Conservation (phyloP, 176 grass and related monocot genomes). For the Triticum urartu region DNA sequence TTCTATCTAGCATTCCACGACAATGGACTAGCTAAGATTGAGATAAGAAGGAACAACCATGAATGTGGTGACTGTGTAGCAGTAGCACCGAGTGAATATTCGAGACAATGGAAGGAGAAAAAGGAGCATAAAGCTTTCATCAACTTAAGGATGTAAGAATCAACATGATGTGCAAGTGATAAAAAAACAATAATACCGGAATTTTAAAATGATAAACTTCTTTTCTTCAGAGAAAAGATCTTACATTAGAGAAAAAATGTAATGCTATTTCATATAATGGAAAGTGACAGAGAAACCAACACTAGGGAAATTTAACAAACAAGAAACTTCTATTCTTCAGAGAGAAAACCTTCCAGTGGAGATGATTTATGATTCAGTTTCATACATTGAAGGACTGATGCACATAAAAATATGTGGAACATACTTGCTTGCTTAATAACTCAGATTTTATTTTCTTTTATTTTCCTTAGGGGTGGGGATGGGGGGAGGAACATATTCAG, state of each 20-base stretch:
- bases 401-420: background rate
- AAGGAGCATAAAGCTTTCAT: slow-evolving; percentile 32
- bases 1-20: slow-evolving; percentile 2
- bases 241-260: background rate
- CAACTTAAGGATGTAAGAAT: slow-evolving; percentile 9
- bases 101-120: slow-evolving; percentile 30
- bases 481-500: background rate
- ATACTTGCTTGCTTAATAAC: background rate
- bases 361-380: background rate
- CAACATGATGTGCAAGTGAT: slow-evolving; percentile 17
- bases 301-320: background rate
- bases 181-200: background rate
- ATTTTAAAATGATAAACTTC: slow-evolving; percentile 6
- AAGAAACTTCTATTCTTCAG: background rate
- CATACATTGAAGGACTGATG: background rate
- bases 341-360: background rate
- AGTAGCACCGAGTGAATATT: slow-evolving; percentile 43
- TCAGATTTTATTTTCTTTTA: background rate
- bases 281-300: background rate
- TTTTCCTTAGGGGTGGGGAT: background rate
- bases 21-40: slow-evolving; percentile 1
- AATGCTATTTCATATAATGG: background rate
- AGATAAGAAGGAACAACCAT: slow-evolving; percentile 55
- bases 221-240: background rate
- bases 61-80: slow-evolving; percentile 4